Evolutionary conservation across 2,329 filamentous ascomycete species (phyloP), one percentile per base, ranked within the genome.

Genomic region (Hyphodiscus sp.): DNA sequence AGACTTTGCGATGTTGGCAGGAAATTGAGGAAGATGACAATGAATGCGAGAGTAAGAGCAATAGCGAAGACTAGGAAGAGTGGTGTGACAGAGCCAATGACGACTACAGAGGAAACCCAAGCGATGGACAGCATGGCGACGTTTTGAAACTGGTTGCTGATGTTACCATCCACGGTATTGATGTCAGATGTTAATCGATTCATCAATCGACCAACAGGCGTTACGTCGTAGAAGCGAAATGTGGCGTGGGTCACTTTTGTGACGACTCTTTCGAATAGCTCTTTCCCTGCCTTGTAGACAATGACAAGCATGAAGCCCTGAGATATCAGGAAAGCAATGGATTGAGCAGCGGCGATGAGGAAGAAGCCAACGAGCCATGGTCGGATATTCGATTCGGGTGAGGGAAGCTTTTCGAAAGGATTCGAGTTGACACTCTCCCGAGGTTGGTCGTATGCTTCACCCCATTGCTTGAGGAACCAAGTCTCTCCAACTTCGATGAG

Each of bases 161-260:
- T 87, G n/a, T 87, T 86, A 0, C 91, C 91, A 64, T 96, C 91
- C 0, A 96, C 80, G 48, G 89, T 91, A 26, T 87, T 88, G 71
- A 96, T 94, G 64, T 96, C 91, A 1, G 89, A 89, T 0, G 91
- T 95, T 56, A 96, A 77, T 8, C 91, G 82, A 68, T 96, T 96
- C 88, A 96, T 96, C 57, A 96, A 74, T 46, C 91, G 82, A 0
- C 91, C 91, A 0, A 95, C 85, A 0, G 91, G 91, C 0, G 91
- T 96, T 3, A 89, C 83, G 66, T 96, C 91, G 71, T 95, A 94
- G 69, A 91, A 96, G 1, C 90, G 83, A 71, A 96, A 95, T 0
- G 86, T 91, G 0, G 91, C 88, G 62, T 83, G 81, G 65, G 86
- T 86, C 48, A 96, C 88, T 49, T 80, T 81, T 1, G 78, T 73